Evolutionary conservation across 768 basidiomycete genomes (phyloP), one percentile per base, ranked within the genome.

Genomic region (Psilocybe azurescens): DNA sequence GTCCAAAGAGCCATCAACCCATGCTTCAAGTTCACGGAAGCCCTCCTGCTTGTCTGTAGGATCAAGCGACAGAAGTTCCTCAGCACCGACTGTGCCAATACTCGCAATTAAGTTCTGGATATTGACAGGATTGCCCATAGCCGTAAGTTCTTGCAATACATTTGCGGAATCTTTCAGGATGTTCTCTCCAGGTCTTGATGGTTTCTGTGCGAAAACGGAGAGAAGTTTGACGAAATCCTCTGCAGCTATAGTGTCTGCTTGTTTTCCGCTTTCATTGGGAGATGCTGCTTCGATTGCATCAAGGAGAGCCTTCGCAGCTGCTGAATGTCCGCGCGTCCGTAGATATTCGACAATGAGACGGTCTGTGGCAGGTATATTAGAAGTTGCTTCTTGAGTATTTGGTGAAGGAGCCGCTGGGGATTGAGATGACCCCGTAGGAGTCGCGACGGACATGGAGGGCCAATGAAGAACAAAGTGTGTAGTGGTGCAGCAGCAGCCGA

Each of bases 1-100:
- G 70, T 95, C 94, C 63, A 95, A 75, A 13, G 93, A 94, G 1
- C 93, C 93, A 70, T 94, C 90, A 7, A 94, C 93, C 93, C 93
- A 95, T 6, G 87, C 83, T 72, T 94, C 93, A 33, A 95, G 81
- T 70, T 95, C 93, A 64, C 86, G 83, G 71, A 91, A 95, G 3
- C 94, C 94, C 69, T 92, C 90, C 47, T 92, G 89, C 66, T 90
- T 91, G 72, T 95, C 93, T 3, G 89, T 89, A 7, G 93, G 93
- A 70, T 95, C 93, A 9, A 88, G 78, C 13, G 89, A 87, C 30
- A 95, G 78, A 38, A 94, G 87, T 59, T 94, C 93, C 69, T 94
- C 92, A 2, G 92, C 88, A 13, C 91, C 92, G 46, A 91, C 86
- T 36, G 86, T 78, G n/a, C 89, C 89, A 65, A 94, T 86, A 69